These are phyloP conservation scores for Ophiocordyceps camponoti-rufipedis DNA, from an alignment of 2,329 filamentous ascomycete species.

Conservation along the genomic window DNA sequence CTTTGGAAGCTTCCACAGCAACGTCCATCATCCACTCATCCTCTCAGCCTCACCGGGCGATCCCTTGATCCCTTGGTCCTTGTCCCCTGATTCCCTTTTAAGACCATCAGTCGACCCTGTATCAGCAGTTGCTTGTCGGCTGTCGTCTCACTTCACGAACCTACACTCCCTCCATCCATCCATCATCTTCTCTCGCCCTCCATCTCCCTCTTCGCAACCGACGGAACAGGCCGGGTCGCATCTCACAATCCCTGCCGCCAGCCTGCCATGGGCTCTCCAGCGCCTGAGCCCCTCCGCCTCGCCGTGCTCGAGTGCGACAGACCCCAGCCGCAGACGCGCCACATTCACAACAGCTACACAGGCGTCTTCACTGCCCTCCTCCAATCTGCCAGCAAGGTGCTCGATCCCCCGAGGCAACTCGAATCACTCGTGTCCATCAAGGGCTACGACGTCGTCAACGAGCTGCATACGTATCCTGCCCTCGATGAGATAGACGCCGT, in stretches of 20 bases:
- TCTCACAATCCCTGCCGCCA: too few species aligned
- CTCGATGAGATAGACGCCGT: constrained; percentile 65
- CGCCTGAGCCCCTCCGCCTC: constrained; percentile 44
- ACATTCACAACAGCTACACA: constrained; percentile 54
- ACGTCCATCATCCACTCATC: too few species aligned
- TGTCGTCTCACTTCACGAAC: too few species aligned
- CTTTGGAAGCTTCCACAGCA: too few species aligned
- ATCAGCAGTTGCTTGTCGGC: too few species aligned
- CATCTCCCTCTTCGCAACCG: neutral
- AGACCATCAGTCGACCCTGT: too few species aligned
- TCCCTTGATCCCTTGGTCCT: too few species aligned
- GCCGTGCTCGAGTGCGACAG: constrained; percentile 81
- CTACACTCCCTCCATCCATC: too few species aligned
- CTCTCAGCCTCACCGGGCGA: too few species aligned
- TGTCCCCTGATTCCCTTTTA: too few species aligned
- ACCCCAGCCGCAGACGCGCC: constrained; percentile 44
- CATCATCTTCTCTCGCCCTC: too few species aligned
- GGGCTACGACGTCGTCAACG: constrained; percentile 52
- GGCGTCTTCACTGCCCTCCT: constrained; percentile 50
- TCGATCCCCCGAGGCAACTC: constrained; percentile 22
- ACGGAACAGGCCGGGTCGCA: neutral
- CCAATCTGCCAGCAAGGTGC: constrained; percentile 27
- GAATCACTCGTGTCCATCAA: constrained; percentile 36
- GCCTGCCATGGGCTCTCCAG: neutral
- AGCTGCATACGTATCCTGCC: constrained; percentile 48